Evolutionary conservation across 352 stramenopile genomes (phyloP).

Genomic region (Phytophthora pistaciae): DNA sequence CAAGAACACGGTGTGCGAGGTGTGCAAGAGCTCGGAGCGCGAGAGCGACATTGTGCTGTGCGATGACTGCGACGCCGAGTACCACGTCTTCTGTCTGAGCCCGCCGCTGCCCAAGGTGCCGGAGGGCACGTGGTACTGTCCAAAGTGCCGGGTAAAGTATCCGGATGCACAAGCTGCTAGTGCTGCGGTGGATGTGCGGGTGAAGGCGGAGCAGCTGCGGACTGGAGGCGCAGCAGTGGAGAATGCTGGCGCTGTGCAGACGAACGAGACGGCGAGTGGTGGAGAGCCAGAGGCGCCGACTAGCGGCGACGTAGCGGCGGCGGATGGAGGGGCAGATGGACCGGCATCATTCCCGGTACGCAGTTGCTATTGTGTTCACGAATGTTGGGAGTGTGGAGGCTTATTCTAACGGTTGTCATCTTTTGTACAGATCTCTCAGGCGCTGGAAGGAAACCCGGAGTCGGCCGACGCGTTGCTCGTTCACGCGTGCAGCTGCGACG

Average conservation of each 20-base stretch:
- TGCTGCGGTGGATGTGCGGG: slow-evolving; percentile 1
- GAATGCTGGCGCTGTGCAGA: neutral
- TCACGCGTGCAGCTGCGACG: slow-evolving; percentile 69
- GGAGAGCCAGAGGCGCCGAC: neutral
- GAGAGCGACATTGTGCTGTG: slow-evolving; percentile 61
- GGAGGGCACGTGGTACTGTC: slow-evolving; percentile 67
- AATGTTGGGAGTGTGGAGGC: neutral
- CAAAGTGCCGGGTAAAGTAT: slow-evolving; percentile 39
- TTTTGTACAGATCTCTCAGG: slow-evolving; percentile 47
- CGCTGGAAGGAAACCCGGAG: slow-evolving; percentile 47
- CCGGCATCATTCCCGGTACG: slow-evolving; percentile 30
- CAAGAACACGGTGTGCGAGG: slow-evolving; percentile 44
- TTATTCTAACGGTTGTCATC: neutral
- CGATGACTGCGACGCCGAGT: slow-evolving; percentile 65
- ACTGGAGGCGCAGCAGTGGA: neutral
- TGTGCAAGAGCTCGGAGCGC: slow-evolving; percentile 53
- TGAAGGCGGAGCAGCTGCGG: slow-evolving; percentile 34
- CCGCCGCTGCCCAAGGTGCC: slow-evolving; percentile 58
- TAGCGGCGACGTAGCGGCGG: neutral
- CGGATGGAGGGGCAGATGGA: slow-evolving; percentile 12
- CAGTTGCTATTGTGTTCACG: neutral
- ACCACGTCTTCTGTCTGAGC: slow-evolving; percentile 68
- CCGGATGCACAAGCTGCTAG: neutral
- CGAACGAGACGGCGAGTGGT: neutral
- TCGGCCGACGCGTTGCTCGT: slow-evolving; percentile 66